Base-by-base conservation (phyloP, 2,329 filamentous ascomycete genomes). In the Parastagonospora nodorum region DNA sequence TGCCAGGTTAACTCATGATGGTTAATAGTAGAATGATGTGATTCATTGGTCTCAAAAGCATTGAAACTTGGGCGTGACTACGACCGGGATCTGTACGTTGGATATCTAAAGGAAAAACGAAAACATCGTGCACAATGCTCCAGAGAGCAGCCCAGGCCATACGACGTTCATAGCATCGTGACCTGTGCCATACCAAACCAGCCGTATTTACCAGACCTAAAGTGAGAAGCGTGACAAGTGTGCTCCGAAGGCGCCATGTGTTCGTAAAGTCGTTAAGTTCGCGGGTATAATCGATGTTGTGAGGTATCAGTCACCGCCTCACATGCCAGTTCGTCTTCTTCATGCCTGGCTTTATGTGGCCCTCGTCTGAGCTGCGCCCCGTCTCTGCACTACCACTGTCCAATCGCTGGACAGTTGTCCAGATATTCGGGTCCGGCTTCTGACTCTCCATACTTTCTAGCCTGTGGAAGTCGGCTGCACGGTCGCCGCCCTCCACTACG, bases 321-420 rank as follows among this genome's bases (percentile, higher is more conserved):
- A 71, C 64, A 28, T 69, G 61, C 66, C 65, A 69, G 2, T 60
- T 53, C n/a, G 60, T 69, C 52, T 66, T 71, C 57, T 55, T 66
- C 58, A 67, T 58, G 33, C 66, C 63, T 29, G 63, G 51, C 27
- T 51, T 49, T n/a, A 56, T 41, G 11, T 56, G 47, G 5, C 19
- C 36, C 32, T 51, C 52, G 14, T 40, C 44, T 8, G 32, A 36
- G 9, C 51, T 50, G 14, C 29, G 42, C 3, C 36, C 48, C 12
- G 48, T 42, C 27, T 51, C 51, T 27, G 38, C 15, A 4, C 16
- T 41, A 27, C 31, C 45, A 9, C 42, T 33, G n/a, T 57, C 48
- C 9, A 60, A 28, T n/a, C 55, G 40, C 45, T 60, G 56, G 2
- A 61, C 42, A 2, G 56, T 53, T 2, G 56, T 49, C 58, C 58